Evolutionary conservation across 257 asterid genomes (phyloP), one percentile per base, ranked within the genome.

Genomic region (Solanum sparsipilum): DNA sequence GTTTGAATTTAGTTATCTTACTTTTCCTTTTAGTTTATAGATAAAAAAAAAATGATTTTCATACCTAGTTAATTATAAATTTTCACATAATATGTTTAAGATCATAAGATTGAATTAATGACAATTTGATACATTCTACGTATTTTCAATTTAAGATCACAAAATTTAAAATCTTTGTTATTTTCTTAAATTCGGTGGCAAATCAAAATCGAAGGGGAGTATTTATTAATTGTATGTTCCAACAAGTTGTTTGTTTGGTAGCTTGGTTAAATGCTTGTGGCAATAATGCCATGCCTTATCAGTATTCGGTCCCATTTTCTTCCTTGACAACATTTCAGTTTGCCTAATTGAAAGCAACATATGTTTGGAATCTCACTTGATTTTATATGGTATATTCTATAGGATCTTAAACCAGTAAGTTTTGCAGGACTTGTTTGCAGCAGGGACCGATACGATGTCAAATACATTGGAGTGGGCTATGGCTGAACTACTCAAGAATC

Each of bases 41-140:
- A 41, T 41, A 11, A 41, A 41, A 9, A 9, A 39, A 39, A 41
- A 10, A 10, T 41, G 48, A 41, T 0, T 41, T 11, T 41, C 20
- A 46, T 46, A 13, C 58, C 20, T 46, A 13, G 0, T 46, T 46
- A 13, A 46, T 46, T 46, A 46, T 46, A 46, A 46, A 44, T 44
- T 44, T 44, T 44, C 16, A 44, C 12, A 41, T 41, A 41, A 41
- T 0, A 41, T 41, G 52, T 44, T 44, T 11, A 11, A 11, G 16
- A 44, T 0, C 0, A 44, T 44, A 44, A 44, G 15, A 44, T 44
- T 44, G 0, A 12, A 44, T 44, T 44, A 44, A 44, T 44, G 52
- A 44, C 16, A 44, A 3, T 41, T 44, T 44, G 52, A 0, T 44
- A 44, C 16, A 44, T 44, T 10, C 5, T 44, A 11, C 15, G 5